Evolutionary conservation across 176 grass and related monocot species (phyloP), one percentile per base, ranked within the genome.

Genomic region (Musa itinerans): DNA sequence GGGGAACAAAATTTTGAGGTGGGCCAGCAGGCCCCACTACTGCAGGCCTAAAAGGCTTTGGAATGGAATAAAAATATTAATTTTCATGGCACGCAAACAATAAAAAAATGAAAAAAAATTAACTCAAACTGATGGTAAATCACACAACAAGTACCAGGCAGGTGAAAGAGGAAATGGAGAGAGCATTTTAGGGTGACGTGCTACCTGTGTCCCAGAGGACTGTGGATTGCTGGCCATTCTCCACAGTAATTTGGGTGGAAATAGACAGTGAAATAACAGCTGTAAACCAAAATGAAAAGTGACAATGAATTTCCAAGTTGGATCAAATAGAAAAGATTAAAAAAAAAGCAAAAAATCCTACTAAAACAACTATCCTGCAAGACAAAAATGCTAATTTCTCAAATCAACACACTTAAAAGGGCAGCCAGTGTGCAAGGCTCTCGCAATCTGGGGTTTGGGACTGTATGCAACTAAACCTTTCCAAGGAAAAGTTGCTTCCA

Each of bases 1-100:
- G 95, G 25, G 89, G 84, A 71, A 83, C 90, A 75, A 89, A 81
- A 86, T 94, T 94, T 89, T 94, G 93, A 66, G 82, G 72, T 71
- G 85, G 95, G 53, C 75, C 74, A 17, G 52, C 64, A 65, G 85
- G 85, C 51, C 86, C 82, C 74, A 87, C 77, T 59, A 83, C 84
- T 79, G 88, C 80, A 86, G 94, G 89, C 79, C 87, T 88, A 54
- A 81, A 85, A 27, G 83, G 93, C 93, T 96, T 85, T 70, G 74
- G 66, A 50, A 80, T 19, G 53, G 25, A 64, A 73, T 53, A 72
- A 13, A 65, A 17, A 53, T 49, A 72, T 73, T 77, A 77, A 43
- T 49, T 59, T 77, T 34, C 75, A 65, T 2, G 21, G 20, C 10
- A 73, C 16, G 16, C 63, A 10, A 11, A 72, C 25, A 64, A 53